Base-by-base conservation (phyloP, 192 early-diverging fungal species). In the Coemansia furcata region DNA sequence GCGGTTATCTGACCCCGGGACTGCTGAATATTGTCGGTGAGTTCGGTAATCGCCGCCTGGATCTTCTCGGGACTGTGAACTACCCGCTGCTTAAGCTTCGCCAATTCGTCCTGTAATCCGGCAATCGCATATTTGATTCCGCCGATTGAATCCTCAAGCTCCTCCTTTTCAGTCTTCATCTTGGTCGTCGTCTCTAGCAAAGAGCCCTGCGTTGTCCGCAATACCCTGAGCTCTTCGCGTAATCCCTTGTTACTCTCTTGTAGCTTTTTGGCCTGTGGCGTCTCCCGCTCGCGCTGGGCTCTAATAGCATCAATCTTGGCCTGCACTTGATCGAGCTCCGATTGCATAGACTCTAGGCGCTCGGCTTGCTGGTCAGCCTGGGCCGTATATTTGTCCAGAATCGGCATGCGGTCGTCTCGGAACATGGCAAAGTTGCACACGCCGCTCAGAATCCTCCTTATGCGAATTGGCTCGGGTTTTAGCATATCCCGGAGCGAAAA, bases 351-450 rank as follows among this genome's bases (percentile, higher is more conserved):
- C 55, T 80, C 68, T 6, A 73, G 77, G 9, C 72, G 49, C 57
- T 78, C 73, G 0, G 55, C 70, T 65, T 73, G 84, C 50, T 76
- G 69, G 35, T 85, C 92, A 1, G 86, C 77, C 71, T 89, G 80
- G 36, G 71, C 65, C 2, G 86, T 88, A 69, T 85, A 89, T 46
- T 85, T 76, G 64, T 93, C 89, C 59, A 87, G 84, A 1, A 89
- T 71, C 3, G 74, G 81, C 78, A 93, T 79, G 7, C 88, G 81
- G 66, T 94, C 89, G 60, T 95, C 92, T 21, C 92, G 80, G 70
- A 97, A 97, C 80, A 93, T 95, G 58, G 88, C 90, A 85, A 93
- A 97, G 71, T 97, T 97, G 69, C 94, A 93, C 26, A 95, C 79
- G 7, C 86, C 91, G 74, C 89, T 91, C 10, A 97, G 82, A n/a